Percentiles rank a stretch among this genome's conserved stretches.
These are phyloP conservation scores for Suillus occidentalis DNA, from an alignment of 768 basidiomycete genomes.

Conservation along the genomic window DNA sequence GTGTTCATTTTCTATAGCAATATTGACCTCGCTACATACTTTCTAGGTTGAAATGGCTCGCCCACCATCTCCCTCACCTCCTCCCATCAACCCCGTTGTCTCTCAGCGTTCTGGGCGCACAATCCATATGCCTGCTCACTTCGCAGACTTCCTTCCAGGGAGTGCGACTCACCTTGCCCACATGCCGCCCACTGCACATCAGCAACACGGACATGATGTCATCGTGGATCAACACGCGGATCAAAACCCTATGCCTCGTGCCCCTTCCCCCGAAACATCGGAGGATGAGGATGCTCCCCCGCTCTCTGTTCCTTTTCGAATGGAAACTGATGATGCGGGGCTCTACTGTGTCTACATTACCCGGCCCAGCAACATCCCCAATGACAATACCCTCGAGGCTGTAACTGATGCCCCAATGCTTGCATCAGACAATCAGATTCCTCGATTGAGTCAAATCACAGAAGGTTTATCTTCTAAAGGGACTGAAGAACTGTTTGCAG, in stretches of 20 bases:
- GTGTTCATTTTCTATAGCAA: too few relatives aligned
- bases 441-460: background rate
- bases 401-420: conserved; percentile 4
- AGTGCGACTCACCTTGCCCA: background rate
- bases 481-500: background rate
- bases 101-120: conserved; percentile 5
- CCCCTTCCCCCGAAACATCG: background rate
- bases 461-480: background rate
- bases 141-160: conserved; percentile 9
- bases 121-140: conserved; percentile 5
- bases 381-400: background rate
- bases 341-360: conserved; percentile 10
- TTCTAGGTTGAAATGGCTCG: background rate
- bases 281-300: background rate
- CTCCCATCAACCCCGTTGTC: background rate
- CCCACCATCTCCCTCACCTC: background rate
- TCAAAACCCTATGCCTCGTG: background rate
- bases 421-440: background rate
- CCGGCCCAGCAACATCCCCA: background rate
- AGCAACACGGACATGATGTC: background rate
- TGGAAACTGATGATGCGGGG: background rate
- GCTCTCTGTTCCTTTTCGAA: background rate
- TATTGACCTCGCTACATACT: too few relatives aligned
- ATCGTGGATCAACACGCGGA: background rate
- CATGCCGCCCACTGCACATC: background rate